Percentiles rank a stretch among this genome's conserved stretches.
Conservation (phyloP, 192 early-diverging fungal genomes). For the Chytriomyces sp. region DNA sequence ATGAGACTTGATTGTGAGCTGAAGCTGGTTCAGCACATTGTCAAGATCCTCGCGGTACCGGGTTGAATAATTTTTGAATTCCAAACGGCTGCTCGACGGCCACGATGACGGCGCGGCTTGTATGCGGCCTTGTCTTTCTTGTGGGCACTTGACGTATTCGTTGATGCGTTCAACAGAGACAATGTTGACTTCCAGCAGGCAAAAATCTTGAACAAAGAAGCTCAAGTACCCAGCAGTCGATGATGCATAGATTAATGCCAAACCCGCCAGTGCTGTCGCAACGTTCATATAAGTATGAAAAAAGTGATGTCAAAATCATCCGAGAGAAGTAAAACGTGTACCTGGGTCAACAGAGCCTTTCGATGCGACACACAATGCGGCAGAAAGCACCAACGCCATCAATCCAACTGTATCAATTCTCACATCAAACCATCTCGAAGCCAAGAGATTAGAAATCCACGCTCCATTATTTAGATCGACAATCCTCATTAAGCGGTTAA, state of each 20-base stretch:
- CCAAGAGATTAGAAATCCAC: conserved; percentile 71
- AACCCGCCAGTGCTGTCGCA: conserved; percentile 6
- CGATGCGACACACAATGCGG: conserved; percentile 63
- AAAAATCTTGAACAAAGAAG: conserved; percentile 34
- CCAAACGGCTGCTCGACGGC: conserved; percentile 74
- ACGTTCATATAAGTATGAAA: not conserved
- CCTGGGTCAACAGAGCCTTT: conserved; percentile 22
- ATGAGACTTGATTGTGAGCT: conserved; percentile 44
- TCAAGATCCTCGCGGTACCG: conserved; percentile 78
- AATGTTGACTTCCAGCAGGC: conserved; percentile 34
- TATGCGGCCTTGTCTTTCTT: conserved; percentile 1
- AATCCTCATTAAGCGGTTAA: conserved; percentile 63
- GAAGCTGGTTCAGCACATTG: conserved; percentile 52
- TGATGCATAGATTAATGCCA: conserved; percentile 28
- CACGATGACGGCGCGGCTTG: conserved; percentile 15
- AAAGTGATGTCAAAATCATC: not conserved
- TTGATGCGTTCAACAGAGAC: conserved; percentile 35
- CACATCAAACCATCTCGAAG: conserved; percentile 73
- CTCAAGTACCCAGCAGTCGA: conserved; percentile 27
- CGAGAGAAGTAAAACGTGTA: not conserved
- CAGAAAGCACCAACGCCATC: conserved; percentile 70
- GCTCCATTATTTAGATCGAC: conserved; percentile 79
- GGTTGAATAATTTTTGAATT: conserved; percentile 68
- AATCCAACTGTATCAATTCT: conserved; percentile 82
- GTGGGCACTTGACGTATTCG: conserved; percentile 29